phyloP scores from a whole-genome alignment of 202 grass and related monocot species.

The Dendrocalamus latiflorus region DNA sequence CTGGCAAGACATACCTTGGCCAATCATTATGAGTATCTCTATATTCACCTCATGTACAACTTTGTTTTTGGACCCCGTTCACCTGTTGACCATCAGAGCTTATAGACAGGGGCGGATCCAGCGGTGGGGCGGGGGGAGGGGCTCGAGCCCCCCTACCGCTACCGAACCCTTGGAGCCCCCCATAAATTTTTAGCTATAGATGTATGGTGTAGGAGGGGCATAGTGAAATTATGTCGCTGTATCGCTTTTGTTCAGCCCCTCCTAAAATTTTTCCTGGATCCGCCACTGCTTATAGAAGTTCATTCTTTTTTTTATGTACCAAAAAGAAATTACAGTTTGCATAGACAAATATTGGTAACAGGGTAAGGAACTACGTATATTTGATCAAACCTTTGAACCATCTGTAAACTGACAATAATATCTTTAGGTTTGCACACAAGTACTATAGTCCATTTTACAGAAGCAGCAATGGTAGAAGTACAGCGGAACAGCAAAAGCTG shows the following conservation, averaged over 20 bases:
- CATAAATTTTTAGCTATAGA: too few species aligned
- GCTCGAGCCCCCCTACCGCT: too few species aligned
- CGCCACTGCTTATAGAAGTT: neutral
- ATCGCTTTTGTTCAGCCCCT: too few species aligned
- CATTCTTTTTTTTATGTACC: neutral
- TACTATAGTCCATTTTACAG: neutral
- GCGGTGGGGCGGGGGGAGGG: too few species aligned
- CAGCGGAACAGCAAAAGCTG: neutral
- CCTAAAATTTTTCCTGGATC: too few species aligned
- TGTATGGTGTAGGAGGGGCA: too few species aligned
- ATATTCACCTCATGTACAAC: neutral
- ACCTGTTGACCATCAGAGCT: neutral
- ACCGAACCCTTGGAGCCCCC: too few species aligned
- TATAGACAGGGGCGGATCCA: too few species aligned
- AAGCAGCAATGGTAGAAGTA: neutral
- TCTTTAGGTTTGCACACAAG: neutral
- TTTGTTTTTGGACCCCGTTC: neutral
- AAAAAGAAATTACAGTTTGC: neutral
- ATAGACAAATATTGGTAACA: neutral
- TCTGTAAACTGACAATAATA: neutral
- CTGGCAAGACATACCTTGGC: neutral
- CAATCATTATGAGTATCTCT: neutral
- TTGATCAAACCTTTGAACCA: neutral
- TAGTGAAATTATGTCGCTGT: too few species aligned
- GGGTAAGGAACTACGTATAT: neutral